Evolutionary conservation across 2,329 filamentous ascomycete species (phyloP).

Genomic region (Colletotrichum tamarilloi): DNA sequence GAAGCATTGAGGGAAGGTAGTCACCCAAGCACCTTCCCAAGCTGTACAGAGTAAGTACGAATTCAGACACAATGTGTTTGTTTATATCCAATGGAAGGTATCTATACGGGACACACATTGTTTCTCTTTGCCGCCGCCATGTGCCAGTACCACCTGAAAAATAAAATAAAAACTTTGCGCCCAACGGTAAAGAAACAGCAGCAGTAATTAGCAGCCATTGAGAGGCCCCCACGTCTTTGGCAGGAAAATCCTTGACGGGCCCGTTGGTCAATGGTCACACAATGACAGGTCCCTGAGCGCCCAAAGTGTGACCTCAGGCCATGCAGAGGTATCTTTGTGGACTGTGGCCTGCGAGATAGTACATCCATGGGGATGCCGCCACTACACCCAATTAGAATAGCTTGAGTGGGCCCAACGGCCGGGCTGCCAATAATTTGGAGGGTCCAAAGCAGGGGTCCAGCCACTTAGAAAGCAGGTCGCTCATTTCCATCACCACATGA

Average conservation of each 20-base stretch:
- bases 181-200: background rate
- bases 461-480: slow-evolving; percentile 17
- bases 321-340: background rate
- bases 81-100: too few relatives aligned
- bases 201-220: slow-evolving; percentile 8
- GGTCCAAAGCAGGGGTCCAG: slow-evolving; percentile 14
- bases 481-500: slow-evolving; percentile 37
- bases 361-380: background rate
- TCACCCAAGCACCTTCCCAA: background rate
- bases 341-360: background rate
- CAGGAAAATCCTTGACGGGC: background rate
- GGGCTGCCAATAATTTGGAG: background rate
- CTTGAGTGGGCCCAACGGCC: background rate
- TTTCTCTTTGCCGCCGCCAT: too few relatives aligned
- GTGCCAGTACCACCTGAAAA: too few relatives aligned
- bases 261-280: background rate
- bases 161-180: background rate
- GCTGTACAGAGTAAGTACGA: background rate
- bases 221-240: slow-evolving; percentile 28
- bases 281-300: slow-evolving; percentile 14
- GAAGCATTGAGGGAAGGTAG: background rate
- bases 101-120: too few relatives aligned
- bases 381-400: background rate
- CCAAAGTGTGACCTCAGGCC: slow-evolving; percentile 8
- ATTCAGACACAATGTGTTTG: too few relatives aligned